Percentiles rank a stretch among this genome's conserved stretches.
phyloP scores from a whole-genome alignment of 257 asterid genomes.

The Ilex aquifolium region DNA sequence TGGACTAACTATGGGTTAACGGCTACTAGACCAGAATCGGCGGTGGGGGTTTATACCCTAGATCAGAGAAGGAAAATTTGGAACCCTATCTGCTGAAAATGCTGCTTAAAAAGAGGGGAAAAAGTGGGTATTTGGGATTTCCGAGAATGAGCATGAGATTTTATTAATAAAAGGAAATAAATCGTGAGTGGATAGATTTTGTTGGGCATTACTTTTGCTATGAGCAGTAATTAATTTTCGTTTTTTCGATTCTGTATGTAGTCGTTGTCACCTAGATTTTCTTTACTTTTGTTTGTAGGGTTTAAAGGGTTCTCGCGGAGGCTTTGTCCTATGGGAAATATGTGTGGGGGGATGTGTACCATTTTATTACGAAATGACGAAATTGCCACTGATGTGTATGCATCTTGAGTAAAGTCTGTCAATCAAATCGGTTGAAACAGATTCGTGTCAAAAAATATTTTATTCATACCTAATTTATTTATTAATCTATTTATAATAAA shows the following conservation, averaged over 20 bases:
- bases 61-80: conserved; percentile 16
- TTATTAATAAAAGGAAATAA: neutral
- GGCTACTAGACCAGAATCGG: conserved; percentile 22
- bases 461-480: too few species aligned
- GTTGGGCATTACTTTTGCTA: neutral
- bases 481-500: too few species aligned
- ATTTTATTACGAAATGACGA: too few species aligned
- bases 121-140: conserved; percentile 18
- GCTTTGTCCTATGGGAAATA: neutral
- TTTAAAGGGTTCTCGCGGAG: conserved; percentile 10
- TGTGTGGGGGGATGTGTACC: too few species aligned
- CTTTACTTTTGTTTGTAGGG: neutral
- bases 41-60: conserved; percentile 17
- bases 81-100: conserved; percentile 27
- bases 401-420: too few species aligned
- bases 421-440: too few species aligned
- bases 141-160: conserved; percentile 17
- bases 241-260: neutral
- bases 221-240: too few species aligned
- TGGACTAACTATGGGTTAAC: neutral
- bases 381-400: too few species aligned
- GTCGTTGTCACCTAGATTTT: conserved; percentile 22
- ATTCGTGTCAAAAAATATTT: too few species aligned
- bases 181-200: neutral
- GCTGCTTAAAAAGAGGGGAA: conserved; percentile 1